Evolutionary conservation across 2,329 filamentous ascomycete species (phyloP), one percentile per base, ranked within the genome.

Genomic region (Diaporthe humulicola): DNA sequence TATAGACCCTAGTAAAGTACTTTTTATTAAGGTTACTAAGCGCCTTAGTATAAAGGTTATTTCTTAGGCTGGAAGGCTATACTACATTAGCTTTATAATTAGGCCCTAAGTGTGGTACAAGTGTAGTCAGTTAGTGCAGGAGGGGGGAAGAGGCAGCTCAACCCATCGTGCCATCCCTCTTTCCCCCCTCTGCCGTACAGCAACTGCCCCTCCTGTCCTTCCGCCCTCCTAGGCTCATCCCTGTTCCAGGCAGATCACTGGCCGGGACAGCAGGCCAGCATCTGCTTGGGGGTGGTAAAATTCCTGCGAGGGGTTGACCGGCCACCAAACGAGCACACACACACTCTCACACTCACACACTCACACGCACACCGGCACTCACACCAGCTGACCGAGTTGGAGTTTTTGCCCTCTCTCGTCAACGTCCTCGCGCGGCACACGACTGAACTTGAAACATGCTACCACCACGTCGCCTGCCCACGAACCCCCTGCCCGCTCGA

Each of bases 361-460:
- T n/a, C n/a, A n/a, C n/a, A n/a, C 22, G 17, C 22, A n/a, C 61
- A 61, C 58, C 38, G 38, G 38, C 38, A 42, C n/a, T 42, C 28
- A 52, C 30, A 67, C 30, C 45, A 67, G 45, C 30, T 28, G 45
- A 52, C 30, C 64, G 64, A 67, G 22, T 52, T 67, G 45, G 64
- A 52, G 64, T 52, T 67, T 67, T 52, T 67, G 64, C 64, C 64
- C 64, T 67, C 33, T 67, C 28, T 2, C 58, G 4, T 33, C 45
- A 52, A 67, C 64, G 45, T 36, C 45, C 33, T 52, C 45, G 15
- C 64, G 64, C 64, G 64, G 45, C 64, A 50, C 64, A 69, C 33
- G 48, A 54, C 48, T 54, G 64, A 69, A 69, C 64, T 52, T 69
- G 64, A 69, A 69, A 69, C 64, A 69, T 54, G 33, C 64, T 30